Conservation (phyloP, 2,329 filamentous ascomycete genomes). For the Arthroderma uncinatum region DNA sequence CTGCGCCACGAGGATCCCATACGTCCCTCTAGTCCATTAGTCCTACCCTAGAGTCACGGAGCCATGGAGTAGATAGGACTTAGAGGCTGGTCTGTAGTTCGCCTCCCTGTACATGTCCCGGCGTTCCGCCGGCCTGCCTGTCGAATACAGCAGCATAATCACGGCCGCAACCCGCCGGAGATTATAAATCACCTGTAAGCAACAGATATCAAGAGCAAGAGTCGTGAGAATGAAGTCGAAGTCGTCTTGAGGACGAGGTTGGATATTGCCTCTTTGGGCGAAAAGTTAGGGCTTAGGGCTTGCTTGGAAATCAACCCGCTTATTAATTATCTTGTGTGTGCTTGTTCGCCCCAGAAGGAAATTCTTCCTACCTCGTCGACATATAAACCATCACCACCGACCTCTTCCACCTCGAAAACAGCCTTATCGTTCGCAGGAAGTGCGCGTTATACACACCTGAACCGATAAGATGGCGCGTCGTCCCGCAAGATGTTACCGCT, state of each 20-base stretch:
- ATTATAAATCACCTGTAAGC: background rate
- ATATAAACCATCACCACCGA: conserved; percentile 24
- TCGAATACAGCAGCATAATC: background rate
- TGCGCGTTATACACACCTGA: conserved; percentile 35
- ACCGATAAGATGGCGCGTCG: conserved; percentile 92
- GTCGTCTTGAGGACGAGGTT: background rate
- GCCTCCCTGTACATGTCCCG: too few relatives aligned
- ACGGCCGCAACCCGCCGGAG: background rate
- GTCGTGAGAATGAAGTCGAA: background rate
- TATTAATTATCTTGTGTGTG: conserved; percentile 8
- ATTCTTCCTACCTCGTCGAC: conserved; percentile 20
- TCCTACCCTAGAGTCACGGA: too few relatives aligned
- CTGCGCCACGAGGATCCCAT: too few relatives aligned
- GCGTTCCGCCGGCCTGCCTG: too few relatives aligned
- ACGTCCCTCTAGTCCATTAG: too few relatives aligned
- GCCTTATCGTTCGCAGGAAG: conserved; percentile 37
- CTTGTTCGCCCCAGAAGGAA: background rate
- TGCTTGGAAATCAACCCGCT: conserved; percentile 27
- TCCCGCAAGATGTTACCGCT: conserved; percentile 98
- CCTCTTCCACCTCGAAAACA: conserved; percentile 23
- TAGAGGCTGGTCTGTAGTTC: too few relatives aligned
- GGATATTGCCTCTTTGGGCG: background rate
- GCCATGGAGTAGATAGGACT: too few relatives aligned
- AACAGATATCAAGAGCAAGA: background rate
- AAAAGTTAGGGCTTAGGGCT: conserved; percentile 33